Conservation (phyloP, 768 basidiomycete genomes). For the Leccinum subtestaceum region DNA sequence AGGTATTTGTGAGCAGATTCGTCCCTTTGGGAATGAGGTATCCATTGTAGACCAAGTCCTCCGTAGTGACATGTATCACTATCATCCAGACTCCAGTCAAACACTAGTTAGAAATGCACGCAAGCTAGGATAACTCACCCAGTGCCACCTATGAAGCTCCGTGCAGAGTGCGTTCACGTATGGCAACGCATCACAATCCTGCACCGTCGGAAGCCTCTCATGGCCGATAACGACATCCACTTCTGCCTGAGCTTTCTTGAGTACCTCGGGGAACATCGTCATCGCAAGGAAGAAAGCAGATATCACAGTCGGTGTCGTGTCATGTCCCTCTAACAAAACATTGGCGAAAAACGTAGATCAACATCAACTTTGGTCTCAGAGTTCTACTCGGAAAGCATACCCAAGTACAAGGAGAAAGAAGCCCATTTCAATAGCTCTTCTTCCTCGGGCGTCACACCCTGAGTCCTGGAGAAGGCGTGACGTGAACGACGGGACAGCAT, state of each 20-base stretch:
- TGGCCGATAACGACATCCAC: constrained; percentile 10
- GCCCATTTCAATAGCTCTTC: constrained; percentile 14
- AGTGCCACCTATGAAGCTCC: constrained; percentile 15
- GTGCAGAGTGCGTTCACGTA: constrained; percentile 18
- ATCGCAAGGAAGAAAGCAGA: constrained; percentile 22
- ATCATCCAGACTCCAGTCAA: background rate
- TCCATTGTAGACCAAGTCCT: constrained; percentile 21
- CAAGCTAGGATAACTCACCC: background rate
- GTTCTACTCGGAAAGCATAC: constrained; percentile 1
- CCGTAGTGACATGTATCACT: constrained; percentile 6
- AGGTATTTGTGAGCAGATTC: constrained; percentile 1
- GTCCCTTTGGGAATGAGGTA: constrained; percentile 22
- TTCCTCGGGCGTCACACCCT: constrained; percentile 6
- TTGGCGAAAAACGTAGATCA: background rate
- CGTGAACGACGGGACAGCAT: constrained; percentile 12
- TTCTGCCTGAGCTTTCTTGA: constrained; percentile 12
- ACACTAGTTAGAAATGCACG: background rate
- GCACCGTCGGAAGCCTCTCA: constrained; percentile 11
- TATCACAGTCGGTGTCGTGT: constrained; percentile 13
- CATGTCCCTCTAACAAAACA: constrained; percentile 24
- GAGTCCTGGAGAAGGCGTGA: constrained; percentile 8
- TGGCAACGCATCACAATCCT: constrained; percentile 13
- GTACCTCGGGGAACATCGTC: constrained; percentile 7
- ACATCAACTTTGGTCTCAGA: background rate
- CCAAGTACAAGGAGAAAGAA: constrained; percentile 15